phyloP scores from a whole-genome alignment of 306 rosid species.

The Fagus crenata region DNA sequence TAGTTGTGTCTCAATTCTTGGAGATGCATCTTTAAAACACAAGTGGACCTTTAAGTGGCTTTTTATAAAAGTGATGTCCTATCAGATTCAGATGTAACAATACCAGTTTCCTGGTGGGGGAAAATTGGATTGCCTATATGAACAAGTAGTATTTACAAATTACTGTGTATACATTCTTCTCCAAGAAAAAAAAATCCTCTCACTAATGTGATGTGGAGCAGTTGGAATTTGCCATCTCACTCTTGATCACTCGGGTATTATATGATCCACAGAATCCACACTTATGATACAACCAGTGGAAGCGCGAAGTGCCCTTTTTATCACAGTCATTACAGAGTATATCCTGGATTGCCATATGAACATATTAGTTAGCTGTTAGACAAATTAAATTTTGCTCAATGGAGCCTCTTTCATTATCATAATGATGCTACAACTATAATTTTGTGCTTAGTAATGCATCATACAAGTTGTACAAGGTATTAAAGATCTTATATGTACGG shows the following conservation, averaged over 20 bases:
- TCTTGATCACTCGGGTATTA: constrained; percentile 89
- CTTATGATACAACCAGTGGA: constrained; percentile 97
- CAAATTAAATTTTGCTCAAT: neutral
- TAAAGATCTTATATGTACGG: no score
- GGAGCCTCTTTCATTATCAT: neutral
- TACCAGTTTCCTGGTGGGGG: constrained; percentile 38
- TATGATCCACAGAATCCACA: constrained; percentile 89
- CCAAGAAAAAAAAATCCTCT: constrained; percentile 14
- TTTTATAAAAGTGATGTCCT: constrained; percentile 31
- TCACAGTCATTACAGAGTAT: constrained; percentile 93
- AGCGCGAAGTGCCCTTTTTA: constrained; percentile 66
- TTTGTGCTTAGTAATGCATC: no score
- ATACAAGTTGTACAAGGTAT: no score
- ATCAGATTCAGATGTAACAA: constrained; percentile 29
- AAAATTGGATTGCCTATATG: constrained; percentile 63
- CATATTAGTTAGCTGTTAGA: neutral
- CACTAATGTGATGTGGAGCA: constrained; percentile 46
- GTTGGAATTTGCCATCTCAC: constrained; percentile 45
- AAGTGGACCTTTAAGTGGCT: constrained; percentile 29
- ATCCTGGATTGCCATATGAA: constrained; percentile 60
- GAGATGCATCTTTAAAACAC: neutral
- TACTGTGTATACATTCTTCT: constrained; percentile 24
- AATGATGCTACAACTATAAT: neutral
- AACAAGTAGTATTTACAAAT: constrained; percentile 54
- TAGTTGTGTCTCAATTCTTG: neutral